Evolutionary conservation across 1,284 basidiomycete species (phyloP).

Genomic region (Phaffia rhodozyma): DNA sequence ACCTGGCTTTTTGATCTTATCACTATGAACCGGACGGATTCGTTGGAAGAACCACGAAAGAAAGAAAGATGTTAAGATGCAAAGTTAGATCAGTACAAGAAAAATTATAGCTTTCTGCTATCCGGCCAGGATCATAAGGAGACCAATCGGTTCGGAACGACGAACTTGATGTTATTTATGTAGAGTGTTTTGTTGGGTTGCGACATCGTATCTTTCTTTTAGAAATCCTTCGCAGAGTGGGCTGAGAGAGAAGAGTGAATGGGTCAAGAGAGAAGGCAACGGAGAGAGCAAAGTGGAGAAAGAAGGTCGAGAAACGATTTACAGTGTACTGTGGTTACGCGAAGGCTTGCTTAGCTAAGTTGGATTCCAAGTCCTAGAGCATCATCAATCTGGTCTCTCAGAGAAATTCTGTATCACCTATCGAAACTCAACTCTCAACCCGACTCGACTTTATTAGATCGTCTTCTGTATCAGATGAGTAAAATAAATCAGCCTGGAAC

Average conservation of each 20-base stretch:
- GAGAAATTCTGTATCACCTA: not conserved
- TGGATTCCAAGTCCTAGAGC: no score
- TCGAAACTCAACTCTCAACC: not conserved
- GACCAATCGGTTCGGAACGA: not conserved
- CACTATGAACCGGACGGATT: constrained; percentile 24
- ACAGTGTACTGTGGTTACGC: no score
- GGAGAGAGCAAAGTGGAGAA: not conserved
- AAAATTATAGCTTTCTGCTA: not conserved
- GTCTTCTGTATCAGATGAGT: not conserved
- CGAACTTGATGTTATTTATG: constrained; percentile 73
- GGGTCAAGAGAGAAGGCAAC: not conserved
- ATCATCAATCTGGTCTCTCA: no score
- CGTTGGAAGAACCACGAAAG: not conserved
- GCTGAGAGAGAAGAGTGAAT: not conserved
- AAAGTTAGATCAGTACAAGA: not conserved
- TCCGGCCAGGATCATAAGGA: not conserved
- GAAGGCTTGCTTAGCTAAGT: no score
- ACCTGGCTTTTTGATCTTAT: constrained; percentile 80
- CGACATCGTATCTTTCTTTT: constrained; percentile 3
- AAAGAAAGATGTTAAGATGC: not conserved
- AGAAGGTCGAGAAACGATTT: not conserved
- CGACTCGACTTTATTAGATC: not conserved
- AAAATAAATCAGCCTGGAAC: constrained; percentile 27
- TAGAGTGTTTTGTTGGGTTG: constrained; percentile 80
- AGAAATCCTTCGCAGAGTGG: no score